Percentiles rank a stretch among this genome's conserved stretches.
These are phyloP conservation scores for Saccharomycopsis crataegensis DNA, from an alignment of 1,139 yeast genomes.

Conservation along the genomic window DNA sequence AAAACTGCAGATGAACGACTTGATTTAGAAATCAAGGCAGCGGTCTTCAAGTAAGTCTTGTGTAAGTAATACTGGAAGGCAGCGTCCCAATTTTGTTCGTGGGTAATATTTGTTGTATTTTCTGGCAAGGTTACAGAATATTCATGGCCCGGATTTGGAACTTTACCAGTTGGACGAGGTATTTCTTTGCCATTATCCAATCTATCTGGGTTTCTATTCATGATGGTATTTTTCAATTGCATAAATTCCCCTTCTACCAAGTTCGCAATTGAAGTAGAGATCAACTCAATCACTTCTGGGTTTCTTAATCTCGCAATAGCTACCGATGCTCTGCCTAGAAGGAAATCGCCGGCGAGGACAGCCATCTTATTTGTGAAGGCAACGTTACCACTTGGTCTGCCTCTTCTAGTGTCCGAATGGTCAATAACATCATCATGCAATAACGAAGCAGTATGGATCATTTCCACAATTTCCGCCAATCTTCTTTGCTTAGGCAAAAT, in stretches of 20 bases:
- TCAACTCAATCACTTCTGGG: conserved; percentile 93
- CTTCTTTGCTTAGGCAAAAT: conserved; percentile 92
- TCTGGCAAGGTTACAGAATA: conserved; percentile 38
- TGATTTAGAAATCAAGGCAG: conserved; percentile 90
- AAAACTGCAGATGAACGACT: conserved; percentile 90
- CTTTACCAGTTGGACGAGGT: conserved; percentile 59
- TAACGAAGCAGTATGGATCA: conserved; percentile 97
- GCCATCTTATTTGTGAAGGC: conserved; percentile 98
- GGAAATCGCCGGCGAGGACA: conserved; percentile 90
- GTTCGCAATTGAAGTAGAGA: conserved; percentile 94
- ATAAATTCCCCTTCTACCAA: conserved; percentile 97
- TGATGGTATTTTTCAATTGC: conserved; percentile 91
- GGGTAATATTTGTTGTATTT: conserved; percentile 40
- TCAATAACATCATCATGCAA: conserved; percentile 97
- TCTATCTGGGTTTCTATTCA: conserved; percentile 40
- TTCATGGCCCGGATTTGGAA: conserved; percentile 53
- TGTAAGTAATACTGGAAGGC: conserved; percentile 93
- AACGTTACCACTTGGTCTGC: conserved; percentile 83
- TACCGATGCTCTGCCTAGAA: conserved; percentile 92
- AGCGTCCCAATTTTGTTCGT: conserved; percentile 66
- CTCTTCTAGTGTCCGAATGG: conserved; percentile 82
- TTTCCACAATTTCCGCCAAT: conserved; percentile 93
- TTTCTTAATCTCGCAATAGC: conserved; percentile 88
- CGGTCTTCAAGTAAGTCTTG: conserved; percentile 92
- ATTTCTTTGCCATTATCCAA: conserved; percentile 42